Evolutionary conservation across 176 grass and related monocot genomes (phyloP).

Genomic region (Oryza nivara): DNA sequence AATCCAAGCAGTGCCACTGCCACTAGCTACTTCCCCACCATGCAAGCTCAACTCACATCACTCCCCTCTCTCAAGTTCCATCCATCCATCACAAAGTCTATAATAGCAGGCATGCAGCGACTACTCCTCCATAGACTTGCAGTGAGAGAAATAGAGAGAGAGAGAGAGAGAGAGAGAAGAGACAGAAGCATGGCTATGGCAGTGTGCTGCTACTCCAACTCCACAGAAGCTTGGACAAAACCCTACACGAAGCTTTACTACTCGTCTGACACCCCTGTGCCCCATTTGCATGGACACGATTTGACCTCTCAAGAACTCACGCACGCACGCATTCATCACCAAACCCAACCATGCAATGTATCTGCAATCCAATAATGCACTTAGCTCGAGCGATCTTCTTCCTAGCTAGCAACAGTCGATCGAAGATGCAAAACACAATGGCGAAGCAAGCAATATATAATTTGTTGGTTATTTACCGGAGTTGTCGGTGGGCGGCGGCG

Average conservation of each 20-base stretch:
- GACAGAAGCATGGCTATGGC: slow-evolving; percentile 6
- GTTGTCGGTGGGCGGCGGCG: slow-evolving; percentile 34
- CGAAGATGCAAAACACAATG: slow-evolving; percentile 23
- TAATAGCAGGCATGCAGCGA: slow-evolving; percentile 8
- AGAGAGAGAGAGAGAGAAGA: background rate
- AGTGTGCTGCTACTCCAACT: background rate
- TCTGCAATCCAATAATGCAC: slow-evolving; percentile 34
- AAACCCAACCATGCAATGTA: slow-evolving; percentile 36
- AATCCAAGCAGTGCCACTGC: slow-evolving; percentile 32
- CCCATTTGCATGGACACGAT: slow-evolving; percentile 96
- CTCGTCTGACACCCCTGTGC: slow-evolving; percentile 70
- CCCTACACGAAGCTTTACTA: slow-evolving; percentile 64
- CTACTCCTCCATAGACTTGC: background rate
- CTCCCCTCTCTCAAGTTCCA: slow-evolving; percentile 51
- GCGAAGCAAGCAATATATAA: background rate
- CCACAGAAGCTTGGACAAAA: slow-evolving; percentile 58
- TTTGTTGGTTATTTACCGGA: slow-evolving; percentile 25
- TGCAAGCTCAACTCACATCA: slow-evolving; percentile 1
- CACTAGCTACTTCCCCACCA: slow-evolving; percentile 25
- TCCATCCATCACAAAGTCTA: slow-evolving; percentile 49
- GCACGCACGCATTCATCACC: slow-evolving; percentile 48
- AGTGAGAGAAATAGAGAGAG: background rate
- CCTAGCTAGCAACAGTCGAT: background rate
- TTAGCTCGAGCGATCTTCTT: too few species aligned
- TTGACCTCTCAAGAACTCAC: slow-evolving; percentile 67